Evolutionary conservation across 2,329 filamentous ascomycete genomes (phyloP).

Genomic region (Rhinocladiella similis): DNA sequence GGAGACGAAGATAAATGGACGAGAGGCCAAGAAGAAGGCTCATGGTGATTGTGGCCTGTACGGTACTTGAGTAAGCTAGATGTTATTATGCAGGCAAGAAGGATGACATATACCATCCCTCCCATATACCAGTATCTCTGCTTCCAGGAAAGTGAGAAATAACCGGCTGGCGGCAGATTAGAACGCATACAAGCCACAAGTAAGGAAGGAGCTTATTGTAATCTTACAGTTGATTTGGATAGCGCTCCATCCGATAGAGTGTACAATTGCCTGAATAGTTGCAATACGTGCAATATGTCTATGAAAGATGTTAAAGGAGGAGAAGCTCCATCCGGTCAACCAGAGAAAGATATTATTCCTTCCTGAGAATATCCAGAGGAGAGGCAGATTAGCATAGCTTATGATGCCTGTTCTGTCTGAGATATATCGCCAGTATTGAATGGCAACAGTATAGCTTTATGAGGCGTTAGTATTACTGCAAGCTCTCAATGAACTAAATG

Average conservation of each 20-base stretch:
- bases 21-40: slow-evolving; percentile 46
- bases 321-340: slow-evolving; percentile 69
- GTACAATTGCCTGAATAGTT: slow-evolving; percentile 62
- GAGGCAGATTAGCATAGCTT: slow-evolving; percentile 62
- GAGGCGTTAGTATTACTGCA: neutral
- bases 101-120: slow-evolving; percentile 31
- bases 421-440: slow-evolving; percentile 55
- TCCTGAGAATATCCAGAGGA: slow-evolving; percentile 67
- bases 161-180: slow-evolving; percentile 9
- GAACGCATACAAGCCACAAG: neutral
- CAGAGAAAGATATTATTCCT: slow-evolving; percentile 67
- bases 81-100: neutral
- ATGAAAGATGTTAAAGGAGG: slow-evolving; percentile 67
- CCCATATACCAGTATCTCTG: slow-evolving; percentile 45
- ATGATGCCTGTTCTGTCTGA: slow-evolving; percentile 66
- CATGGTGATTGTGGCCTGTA: slow-evolving; percentile 35
- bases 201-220: neutral
- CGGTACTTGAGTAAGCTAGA: slow-evolving; percentile 3
- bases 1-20: slow-evolving; percentile 44
- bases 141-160: slow-evolving; percentile 24
- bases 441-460: slow-evolving; percentile 17
- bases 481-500: too few species aligned
- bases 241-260: slow-evolving; percentile 61
- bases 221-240: slow-evolving; percentile 13
- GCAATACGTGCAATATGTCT: slow-evolving; percentile 65